Percentiles rank a stretch among this genome's conserved stretches.
Conservation (phyloP, 164 flowering plant genomes). For the Stephania cephalantha region DNA sequence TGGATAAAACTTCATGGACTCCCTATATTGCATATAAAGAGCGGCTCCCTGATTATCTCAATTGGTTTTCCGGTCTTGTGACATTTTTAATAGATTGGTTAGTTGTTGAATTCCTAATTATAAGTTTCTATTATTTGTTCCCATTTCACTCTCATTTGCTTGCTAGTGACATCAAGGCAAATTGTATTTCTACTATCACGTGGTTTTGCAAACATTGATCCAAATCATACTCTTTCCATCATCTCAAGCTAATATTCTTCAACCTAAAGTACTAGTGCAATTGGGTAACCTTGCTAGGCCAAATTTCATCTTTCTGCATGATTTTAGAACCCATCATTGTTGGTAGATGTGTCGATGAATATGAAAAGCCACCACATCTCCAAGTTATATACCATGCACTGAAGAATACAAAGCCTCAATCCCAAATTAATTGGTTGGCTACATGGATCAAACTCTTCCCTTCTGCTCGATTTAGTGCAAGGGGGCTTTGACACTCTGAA, state of each 20-base stretch:
- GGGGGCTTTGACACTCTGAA: not conserved
- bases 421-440: too few relatives aligned
- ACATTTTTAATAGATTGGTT: not conserved
- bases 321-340: not conserved
- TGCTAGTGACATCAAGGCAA: not conserved
- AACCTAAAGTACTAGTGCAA: too few relatives aligned
- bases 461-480: not conserved
- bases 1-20: not conserved
- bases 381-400: not conserved
- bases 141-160: not conserved
- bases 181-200: not conserved
- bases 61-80: not conserved
- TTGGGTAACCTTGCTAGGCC: too few relatives aligned
- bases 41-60: not conserved
- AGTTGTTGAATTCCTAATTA: not conserved
- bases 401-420: too few relatives aligned
- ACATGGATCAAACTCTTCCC: too few relatives aligned
- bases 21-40: not conserved
- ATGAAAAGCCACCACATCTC: not conserved
- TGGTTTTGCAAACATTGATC: not conserved
- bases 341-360: not conserved
- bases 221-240: not conserved
- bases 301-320: not conserved
- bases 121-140: not conserved
- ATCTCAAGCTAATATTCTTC: not conserved